phyloP scores from a whole-genome alignment of 1,139 yeast species.

The Scheffersomyces insectosa region DNA sequence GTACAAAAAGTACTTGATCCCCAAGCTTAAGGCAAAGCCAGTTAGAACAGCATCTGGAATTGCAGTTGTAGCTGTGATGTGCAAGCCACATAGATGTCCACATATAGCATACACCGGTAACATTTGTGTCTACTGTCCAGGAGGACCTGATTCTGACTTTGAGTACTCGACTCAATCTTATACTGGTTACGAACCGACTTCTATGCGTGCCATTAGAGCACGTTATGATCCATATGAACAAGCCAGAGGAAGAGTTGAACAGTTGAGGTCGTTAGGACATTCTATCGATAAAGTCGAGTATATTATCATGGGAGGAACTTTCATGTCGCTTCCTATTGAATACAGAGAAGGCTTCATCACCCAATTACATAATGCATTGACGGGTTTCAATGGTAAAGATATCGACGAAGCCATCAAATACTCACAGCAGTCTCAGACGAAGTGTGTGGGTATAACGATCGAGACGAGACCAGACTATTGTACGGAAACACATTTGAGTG shows the following conservation, averaged over 20 bases:
- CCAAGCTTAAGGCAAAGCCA: conserved; percentile 95
- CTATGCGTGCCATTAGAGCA: conserved; percentile 98
- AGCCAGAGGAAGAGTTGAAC: conserved; percentile 97
- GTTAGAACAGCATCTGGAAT: conserved; percentile 98
- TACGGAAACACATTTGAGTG: conserved; percentile 91
- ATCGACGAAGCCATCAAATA: conserved; percentile 87
- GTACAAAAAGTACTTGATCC: conserved; percentile 84
- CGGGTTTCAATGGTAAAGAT: conserved; percentile 87
- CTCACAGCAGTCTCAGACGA: conserved; percentile 93
- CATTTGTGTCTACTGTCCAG: conserved; percentile 98
- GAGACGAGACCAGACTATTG: conserved; percentile 99
- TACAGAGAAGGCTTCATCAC: conserved; percentile 89
- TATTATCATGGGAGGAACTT: conserved; percentile 98
- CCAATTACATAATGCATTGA: conserved; percentile 88
- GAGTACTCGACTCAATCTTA: conserved; percentile 97
- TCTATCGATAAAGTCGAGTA: conserved; percentile 96
- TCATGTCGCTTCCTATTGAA: conserved; percentile 89
- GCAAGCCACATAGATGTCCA: conserved; percentile 98
- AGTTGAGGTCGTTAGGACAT: conserved; percentile 91
- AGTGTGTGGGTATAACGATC: conserved; percentile 97
- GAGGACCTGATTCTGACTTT: conserved; percentile 98
- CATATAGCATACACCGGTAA: conserved; percentile 99
- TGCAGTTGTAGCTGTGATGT: conserved; percentile 99
- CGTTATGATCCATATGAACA: conserved; percentile 98
- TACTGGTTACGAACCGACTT: conserved; percentile 98